phyloP scores from a whole-genome alignment of 176 grass and related monocot species.

The Raddia distichophylla region DNA sequence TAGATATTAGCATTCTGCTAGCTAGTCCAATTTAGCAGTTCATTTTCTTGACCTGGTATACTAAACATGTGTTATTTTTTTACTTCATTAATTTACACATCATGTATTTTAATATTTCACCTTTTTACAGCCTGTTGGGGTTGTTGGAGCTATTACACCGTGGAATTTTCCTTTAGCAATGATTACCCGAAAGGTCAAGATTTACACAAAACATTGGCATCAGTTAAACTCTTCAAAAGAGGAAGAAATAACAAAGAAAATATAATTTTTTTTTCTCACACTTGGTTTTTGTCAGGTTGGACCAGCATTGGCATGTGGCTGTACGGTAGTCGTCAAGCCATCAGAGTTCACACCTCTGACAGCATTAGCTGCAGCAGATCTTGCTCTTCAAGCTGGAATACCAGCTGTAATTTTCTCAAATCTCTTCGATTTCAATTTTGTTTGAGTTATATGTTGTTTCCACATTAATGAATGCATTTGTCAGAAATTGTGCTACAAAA shows the following conservation, averaged over 20 bases:
- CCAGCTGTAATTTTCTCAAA: constrained; percentile 67
- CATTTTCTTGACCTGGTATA: constrained; percentile 35
- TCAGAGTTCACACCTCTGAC: constrained; percentile 98
- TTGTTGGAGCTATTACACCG: constrained; percentile 96
- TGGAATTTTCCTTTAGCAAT: constrained; percentile 99
- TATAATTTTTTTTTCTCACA: constrained; percentile 32
- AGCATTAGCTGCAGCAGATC: constrained; percentile 94
- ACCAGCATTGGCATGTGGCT: constrained; percentile 92
- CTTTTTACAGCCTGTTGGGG: constrained; percentile 86
- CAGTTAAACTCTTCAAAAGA: constrained; percentile 5
- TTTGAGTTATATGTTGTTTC: constrained; percentile 39
- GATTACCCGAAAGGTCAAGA: constrained; percentile 93
- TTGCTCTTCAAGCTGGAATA: constrained; percentile 99
- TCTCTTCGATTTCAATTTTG: constrained; percentile 8
- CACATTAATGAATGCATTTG: constrained; percentile 1
- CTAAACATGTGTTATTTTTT: background rate
- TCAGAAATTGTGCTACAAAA: constrained; percentile 31
- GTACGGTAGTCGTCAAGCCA: constrained; percentile 93
- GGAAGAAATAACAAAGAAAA: background rate
- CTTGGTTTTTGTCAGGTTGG: constrained; percentile 63
- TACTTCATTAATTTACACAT: constrained; percentile 14
- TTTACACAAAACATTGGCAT: constrained; percentile 22
- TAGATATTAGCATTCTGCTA: background rate
- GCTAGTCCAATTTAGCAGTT: constrained; percentile 15
- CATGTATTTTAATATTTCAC: constrained; percentile 20